Evolutionary conservation across 2,329 filamentous ascomycete genomes (phyloP), one percentile per base, ranked within the genome.

Genomic region (Diaporthe citrichinensis): DNA sequence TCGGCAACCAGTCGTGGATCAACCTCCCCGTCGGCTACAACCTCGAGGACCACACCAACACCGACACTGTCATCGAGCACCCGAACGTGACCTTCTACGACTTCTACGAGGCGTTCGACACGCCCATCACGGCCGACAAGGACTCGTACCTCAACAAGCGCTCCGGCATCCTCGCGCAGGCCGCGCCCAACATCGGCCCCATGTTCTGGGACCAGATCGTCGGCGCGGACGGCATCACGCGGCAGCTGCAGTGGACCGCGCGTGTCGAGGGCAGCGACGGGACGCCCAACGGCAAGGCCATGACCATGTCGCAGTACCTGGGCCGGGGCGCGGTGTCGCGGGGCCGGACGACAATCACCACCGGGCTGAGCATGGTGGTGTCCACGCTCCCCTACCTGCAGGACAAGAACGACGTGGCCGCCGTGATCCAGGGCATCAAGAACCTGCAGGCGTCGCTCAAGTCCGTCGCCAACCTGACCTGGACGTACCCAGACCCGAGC

Each of bases 171-270:
- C 86, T 93, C 20, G 87, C 92, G 1, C 90, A 92, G 81, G 90
- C 91, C 36, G 90, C 91, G 2, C 91, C 92, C 34, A 92, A 93
- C 82, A 92, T 93, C 73, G 90, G 91, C 0, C 88, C 91, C 34
- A 86, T 92, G 82, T 75, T 88, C 81, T 92, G 88, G 87, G 90
- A 92, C 77, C 88, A 91, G 76, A 88, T 92, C 79, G 84, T 81
- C 44, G 88, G 88, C 36, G 82, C 83, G 2, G 92, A 94, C 78
- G 91, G 91, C 36, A 88, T 92, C 73, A 87, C 89, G 12, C 88
- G 92, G 62, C 90, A 92, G 79, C 84, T 93, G 25, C 92, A 94
- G 80, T 94, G 90, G 87, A 93, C 92, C 14, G 88, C 91, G 58
- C 88, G 92, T 78, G 81, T 83, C 0, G 82, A 83, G 71, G 82